A percentile compares a stretch with the other conserved stretches of the same genome.
Conservation (phyloP, 352 stramenopile species). For the Thalassiosira hispida region DNA sequence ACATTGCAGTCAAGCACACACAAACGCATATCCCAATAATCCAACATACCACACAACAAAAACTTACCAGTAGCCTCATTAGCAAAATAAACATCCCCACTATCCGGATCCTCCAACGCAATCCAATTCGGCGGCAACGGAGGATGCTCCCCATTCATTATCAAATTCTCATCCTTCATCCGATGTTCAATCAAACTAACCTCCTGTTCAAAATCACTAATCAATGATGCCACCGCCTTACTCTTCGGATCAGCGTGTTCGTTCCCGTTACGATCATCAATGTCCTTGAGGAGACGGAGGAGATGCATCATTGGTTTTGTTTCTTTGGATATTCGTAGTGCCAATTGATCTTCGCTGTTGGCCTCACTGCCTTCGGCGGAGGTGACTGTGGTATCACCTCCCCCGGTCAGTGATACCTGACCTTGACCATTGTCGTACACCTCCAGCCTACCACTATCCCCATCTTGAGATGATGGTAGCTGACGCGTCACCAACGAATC, state of each 20-base stretch:
- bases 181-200: conserved; percentile 43
- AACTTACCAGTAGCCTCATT: conserved; percentile 32
- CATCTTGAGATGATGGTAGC: background rate
- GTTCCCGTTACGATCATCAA: conserved; percentile 25
- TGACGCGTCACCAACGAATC: background rate
- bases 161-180: conserved; percentile 33
- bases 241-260: conserved; percentile 22
- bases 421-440: conserved; percentile 3
- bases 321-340: conserved; percentile 42
- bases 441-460: background rate
- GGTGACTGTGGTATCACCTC: background rate
- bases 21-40: background rate
- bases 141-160: conserved; percentile 37
- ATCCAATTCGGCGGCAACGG: conserved; percentile 32
- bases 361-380: background rate
- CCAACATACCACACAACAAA: background rate
- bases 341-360: conserved; percentile 31
- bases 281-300: conserved; percentile 45
- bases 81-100: conserved; percentile 50
- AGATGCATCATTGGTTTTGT: conserved; percentile 50
- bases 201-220: conserved; percentile 49
- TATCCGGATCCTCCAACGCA: conserved; percentile 24
- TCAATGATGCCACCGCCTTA: conserved; percentile 42
- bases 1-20: too few relatives aligned
- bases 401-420: background rate